Base-by-base conservation (phyloP, 305 asterid species). In the Galium porrigens region DNA sequence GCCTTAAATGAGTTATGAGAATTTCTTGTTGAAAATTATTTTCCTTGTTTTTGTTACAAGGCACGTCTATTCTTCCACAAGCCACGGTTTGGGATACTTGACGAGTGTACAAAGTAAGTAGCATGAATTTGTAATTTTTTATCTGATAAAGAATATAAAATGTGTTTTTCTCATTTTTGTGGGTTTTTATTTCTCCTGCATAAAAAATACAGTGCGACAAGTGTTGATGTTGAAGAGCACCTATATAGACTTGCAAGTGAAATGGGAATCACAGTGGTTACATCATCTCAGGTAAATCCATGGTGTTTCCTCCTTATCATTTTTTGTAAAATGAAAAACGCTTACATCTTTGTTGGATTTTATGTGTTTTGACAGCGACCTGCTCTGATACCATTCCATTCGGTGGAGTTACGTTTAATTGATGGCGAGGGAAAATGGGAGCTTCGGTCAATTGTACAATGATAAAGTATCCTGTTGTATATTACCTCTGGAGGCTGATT, bases 341-440 rank as follows among this genome's bases (percentile, higher is more conserved):
- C n/a, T n/a, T 48, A 64, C 44, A 46, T 5, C 8, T 67, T 29
- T 52, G 46, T 27, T n/a, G 32, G 66, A 57, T 64, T 72, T 15
- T 33, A n/a, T 44, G 34, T 55, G 53, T 64, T 64, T 65, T 44
- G 53, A 27, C 85, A 92, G 99, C 94, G 99, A 17, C 99, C 99
- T 71, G 99, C 99, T 71, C 76, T 92, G 81, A 92, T 89, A 73
- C 99, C 95, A 8, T 92, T 84, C 86, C 99, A 92, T 78, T 85
- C 95, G 3, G 60, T 68, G 81, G 99, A 92, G 82, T 76, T 92
- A 74, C 84, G 97, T 59, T 78, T 92, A 70, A 89, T 92, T 64
- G 99, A 92, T 25, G 99, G 99, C 12, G 99, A 92, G 86, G 99
- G 97, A 64, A 87, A 85, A 74, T 92, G 99, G 99, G 97, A 92